Conservation (phyloP, 2,329 filamentous ascomycete genomes). For the Fusarium illudens region DNA sequence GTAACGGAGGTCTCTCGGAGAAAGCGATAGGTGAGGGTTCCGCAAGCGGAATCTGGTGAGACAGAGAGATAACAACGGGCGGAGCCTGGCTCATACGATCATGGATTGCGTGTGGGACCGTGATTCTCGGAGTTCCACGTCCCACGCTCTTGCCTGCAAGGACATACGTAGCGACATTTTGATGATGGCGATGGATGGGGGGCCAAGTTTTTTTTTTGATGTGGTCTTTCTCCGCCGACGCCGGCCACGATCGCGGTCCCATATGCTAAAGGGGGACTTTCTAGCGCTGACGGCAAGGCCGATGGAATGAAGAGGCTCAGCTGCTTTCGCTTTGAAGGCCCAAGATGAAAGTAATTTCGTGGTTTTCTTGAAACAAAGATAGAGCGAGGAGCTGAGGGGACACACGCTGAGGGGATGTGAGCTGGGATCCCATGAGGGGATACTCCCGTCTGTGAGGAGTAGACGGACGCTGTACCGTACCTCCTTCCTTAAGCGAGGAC, state of each 20-base stretch:
- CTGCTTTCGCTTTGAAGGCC: background rate
- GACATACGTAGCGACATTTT: slow-evolving; percentile 1
- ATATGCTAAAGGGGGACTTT: background rate
- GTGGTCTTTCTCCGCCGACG: background rate
- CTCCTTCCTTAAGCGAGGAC: background rate
- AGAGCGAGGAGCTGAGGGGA: background rate
- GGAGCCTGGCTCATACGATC: slow-evolving; percentile 30
- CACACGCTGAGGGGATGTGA: background rate
- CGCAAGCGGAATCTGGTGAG: slow-evolving; percentile 24
- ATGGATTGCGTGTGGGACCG: background rate
- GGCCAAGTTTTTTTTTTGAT: background rate
- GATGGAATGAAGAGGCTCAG: background rate
- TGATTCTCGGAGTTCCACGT: background rate
- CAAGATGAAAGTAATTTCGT: background rate
- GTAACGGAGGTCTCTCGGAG: slow-evolving; percentile 24
- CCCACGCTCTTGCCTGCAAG: background rate
- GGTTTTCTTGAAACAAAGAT: background rate
- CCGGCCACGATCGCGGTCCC: background rate
- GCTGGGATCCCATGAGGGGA: slow-evolving; percentile 5
- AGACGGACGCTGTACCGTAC: background rate
- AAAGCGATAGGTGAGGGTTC: slow-evolving; percentile 15
- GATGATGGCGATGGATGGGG: background rate
- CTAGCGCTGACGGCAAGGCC: background rate
- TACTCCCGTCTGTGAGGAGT: slow-evolving; percentile 3
- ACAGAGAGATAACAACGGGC: slow-evolving; percentile 12